phyloP scores from a whole-genome alignment of 2,329 filamentous ascomycete species.

The Ascochyta clinopodiicola region DNA sequence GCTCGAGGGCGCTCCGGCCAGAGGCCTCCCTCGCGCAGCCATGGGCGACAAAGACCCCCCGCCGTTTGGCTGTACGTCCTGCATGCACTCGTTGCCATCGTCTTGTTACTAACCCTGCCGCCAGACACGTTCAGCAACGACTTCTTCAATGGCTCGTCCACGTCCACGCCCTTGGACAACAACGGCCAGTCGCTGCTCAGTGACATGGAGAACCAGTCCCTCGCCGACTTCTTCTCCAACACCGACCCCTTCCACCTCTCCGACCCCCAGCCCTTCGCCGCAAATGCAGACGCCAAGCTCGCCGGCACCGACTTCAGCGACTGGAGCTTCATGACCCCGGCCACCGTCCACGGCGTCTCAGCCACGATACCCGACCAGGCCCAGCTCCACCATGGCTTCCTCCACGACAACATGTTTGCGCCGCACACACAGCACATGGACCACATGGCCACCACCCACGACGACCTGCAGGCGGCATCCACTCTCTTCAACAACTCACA shows the following conservation, averaged over 20 bases:
- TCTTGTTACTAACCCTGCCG: constrained; percentile 9
- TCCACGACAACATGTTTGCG: constrained; percentile 29
- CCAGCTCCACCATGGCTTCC: constrained; percentile 36
- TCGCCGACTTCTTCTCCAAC: constrained; percentile 44
- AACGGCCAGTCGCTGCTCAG: constrained; percentile 40
- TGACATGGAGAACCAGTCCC: constrained; percentile 39
- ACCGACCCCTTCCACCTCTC: constrained; percentile 37
- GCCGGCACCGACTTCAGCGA: constrained; percentile 32
- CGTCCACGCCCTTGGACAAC: constrained; percentile 23
- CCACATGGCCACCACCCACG: constrained; percentile 35
- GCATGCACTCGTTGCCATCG: too few species aligned
- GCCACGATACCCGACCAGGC: constrained; percentile 45
- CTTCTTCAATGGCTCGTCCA: constrained; percentile 27
- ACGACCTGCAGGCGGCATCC: constrained; percentile 42
- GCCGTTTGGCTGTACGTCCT: constrained; percentile 44
- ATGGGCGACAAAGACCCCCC: constrained; percentile 44
- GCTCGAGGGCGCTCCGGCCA: constrained; percentile 35
- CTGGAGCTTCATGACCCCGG: constrained; percentile 41
- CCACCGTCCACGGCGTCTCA: constrained; percentile 43
- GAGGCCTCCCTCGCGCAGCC: constrained; percentile 31
- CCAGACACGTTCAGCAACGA: constrained; percentile 39
- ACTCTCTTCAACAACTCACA: constrained; percentile 44
- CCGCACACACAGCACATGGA: constrained; percentile 9
- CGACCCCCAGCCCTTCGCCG: constrained; percentile 21
- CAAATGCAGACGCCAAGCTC: constrained; percentile 30